Conservation (phyloP, 371 early-diverging fungal species). For the Ecytonucleospora hepatopenaei region DNA sequence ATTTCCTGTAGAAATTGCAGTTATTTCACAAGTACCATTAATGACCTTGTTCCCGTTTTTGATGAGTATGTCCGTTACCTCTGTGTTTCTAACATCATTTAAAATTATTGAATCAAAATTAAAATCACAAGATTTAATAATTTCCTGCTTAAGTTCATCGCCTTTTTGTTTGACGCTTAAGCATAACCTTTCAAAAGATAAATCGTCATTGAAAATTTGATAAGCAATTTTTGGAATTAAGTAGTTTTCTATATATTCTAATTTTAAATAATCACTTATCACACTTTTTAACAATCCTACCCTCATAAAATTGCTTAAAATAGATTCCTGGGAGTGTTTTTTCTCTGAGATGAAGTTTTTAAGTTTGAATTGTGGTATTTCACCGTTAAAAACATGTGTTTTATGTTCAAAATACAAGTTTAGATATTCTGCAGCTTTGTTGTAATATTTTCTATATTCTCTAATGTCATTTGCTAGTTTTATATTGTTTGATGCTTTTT, state of each 20-base stretch:
- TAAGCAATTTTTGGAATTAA: conserved; percentile 1
- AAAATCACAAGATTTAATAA: not conserved
- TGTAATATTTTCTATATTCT: no score
- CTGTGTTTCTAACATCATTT: not conserved
- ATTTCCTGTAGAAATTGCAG: not conserved
- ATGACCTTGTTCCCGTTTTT: conserved; percentile 11
- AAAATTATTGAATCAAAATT: not conserved
- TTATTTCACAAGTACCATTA: conserved; percentile 3
- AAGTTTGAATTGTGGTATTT: no score
- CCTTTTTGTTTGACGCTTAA: not conserved
- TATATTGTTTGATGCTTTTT: no score
- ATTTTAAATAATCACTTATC: not conserved
- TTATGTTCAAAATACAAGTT: no score
- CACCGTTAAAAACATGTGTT: no score
- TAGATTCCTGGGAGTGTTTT: no score
- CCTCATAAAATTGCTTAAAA: no score
- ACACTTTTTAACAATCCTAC: no score
- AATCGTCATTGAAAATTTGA: not conserved
- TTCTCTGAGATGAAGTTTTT: no score
- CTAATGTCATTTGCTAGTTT: no score
- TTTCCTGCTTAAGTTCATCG: not conserved
- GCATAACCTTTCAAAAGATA: no score
- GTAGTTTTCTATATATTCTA: conserved; percentile 2
- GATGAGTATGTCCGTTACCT: not conserved
- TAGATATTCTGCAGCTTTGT: no score